Evolutionary conservation across 805 yeast species (phyloP), one percentile per base, ranked within the genome.

Genomic region (Lachancea lanzarotensis): DNA sequence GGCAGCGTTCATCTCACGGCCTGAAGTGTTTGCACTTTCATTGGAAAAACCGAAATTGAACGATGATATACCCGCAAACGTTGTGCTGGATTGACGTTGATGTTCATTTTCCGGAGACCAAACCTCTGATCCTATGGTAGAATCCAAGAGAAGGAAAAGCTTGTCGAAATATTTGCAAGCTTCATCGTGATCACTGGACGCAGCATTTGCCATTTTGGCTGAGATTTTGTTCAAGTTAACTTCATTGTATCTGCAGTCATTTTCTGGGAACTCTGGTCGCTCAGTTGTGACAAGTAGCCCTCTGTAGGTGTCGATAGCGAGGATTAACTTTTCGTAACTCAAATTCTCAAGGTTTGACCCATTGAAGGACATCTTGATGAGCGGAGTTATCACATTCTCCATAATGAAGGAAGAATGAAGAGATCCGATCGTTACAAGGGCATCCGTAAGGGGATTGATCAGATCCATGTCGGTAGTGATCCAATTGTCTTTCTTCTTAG

Each of bases 381-480:
- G 62, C 11, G 89, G 91, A 34, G 84, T 66, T 11, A 93, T 65
- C 3, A 85, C 79, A 53, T 83, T 84, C 53, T 90, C 97, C 52
- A 91, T 66, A 0, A 86, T 76, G 55, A 84, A 84, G 55, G 83
- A 89, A 47, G 84, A 76, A 51, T 88, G 88, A 18, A 84, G 80
- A 53, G 72, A 84, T 0, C 96, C 96, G 34, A 85, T 75, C 1
- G 84, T 76, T 15, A 95, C 74, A n/a, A 89, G 68, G 13, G 85
- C 71, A 52, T 84, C 88, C 1, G 84, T 80, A 17, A 88, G 63
- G 0, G 93, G 81, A 36, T 77, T 75, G 5, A 84, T 72, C 15
- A 88, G 63, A 9, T 72, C 67, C 2, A 76, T 47, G 22, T 87
- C 93, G 3, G 81, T 70, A 0, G 78, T 72, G 1, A 84, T 65